phyloP scores from a whole-genome alignment of 2,329 filamentous ascomycete species.

The Cladophialophora bantiana region DNA sequence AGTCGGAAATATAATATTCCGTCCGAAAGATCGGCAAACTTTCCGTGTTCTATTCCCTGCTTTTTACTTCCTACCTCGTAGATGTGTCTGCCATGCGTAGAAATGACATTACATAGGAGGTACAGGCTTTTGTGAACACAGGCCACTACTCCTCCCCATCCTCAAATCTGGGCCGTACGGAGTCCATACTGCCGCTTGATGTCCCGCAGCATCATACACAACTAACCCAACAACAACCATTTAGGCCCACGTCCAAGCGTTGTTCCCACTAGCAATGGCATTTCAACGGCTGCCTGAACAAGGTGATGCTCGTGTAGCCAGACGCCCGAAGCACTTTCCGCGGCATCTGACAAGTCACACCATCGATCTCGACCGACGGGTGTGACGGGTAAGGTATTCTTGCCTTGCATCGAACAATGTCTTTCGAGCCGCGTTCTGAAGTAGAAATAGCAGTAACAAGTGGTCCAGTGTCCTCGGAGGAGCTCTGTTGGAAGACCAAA shows the following conservation, averaged over 20 bases:
- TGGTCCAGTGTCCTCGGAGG: neutral
- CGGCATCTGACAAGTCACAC: constrained; percentile 13
- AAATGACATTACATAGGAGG: too few species aligned
- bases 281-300: constrained; percentile 15
- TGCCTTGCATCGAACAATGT: neutral
- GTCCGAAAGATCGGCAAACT: neutral
- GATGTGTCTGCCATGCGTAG: too few species aligned
- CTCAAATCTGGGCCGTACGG: neutral
- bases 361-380: constrained; percentile 23
- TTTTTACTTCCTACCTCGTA: neutral
- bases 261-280: constrained; percentile 1
- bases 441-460: neutral
- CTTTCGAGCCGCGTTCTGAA: neutral
- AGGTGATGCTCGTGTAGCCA: constrained; percentile 21
- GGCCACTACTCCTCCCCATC: neutral
- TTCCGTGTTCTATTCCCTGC: neutral
- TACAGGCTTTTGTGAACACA: neutral
- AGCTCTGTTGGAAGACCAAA: neutral
- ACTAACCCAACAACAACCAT: neutral
- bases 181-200: neutral
- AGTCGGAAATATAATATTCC: neutral
- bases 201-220: neutral
- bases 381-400: constrained; percentile 18
- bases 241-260: neutral
- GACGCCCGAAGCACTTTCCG: constrained; percentile 21